A percentile compares a stretch with the other conserved stretches of the same genome.
Evolutionary conservation across 2,329 filamentous ascomycete species (phyloP).

Genomic region (Aspergillus pseudotamarii): DNA sequence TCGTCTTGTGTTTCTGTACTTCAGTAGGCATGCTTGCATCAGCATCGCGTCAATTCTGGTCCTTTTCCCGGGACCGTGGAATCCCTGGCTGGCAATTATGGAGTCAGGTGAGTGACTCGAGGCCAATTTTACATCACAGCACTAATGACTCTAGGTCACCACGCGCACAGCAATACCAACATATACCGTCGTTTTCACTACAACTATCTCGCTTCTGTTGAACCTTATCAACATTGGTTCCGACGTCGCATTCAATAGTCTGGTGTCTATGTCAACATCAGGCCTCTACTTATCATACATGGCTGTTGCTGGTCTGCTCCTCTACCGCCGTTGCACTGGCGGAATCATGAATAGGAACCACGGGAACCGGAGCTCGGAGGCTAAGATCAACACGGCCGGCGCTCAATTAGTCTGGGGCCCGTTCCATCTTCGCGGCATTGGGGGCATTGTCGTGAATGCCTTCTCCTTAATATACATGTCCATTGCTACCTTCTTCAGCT

Average conservation of each 20-base stretch:
- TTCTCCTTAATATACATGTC: conserved; percentile 50
- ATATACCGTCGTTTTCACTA: conserved; percentile 29
- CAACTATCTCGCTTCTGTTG: conserved; percentile 30
- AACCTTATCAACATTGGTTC: conserved; percentile 40
- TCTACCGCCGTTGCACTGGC: conserved; percentile 30
- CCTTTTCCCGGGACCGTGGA: conserved; percentile 30
- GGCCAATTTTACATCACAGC: background rate
- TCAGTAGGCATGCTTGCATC: conserved; percentile 45
- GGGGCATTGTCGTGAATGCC: conserved; percentile 47
- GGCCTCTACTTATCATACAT: conserved; percentile 37
- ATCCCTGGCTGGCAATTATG: conserved; percentile 32
- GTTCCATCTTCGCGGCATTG: conserved; percentile 30
- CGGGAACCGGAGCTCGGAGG: background rate
- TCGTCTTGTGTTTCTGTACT: conserved; percentile 32
- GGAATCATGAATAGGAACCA: conserved; percentile 22
- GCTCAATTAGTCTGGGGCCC: conserved; percentile 34
- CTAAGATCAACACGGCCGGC: conserved; percentile 27
- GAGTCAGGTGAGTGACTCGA: conserved; percentile 26
- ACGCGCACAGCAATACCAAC: conserved; percentile 29
- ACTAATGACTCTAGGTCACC: conserved; percentile 20
- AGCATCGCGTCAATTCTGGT: conserved; percentile 45
- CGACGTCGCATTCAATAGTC: conserved; percentile 33
- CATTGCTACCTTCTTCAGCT: conserved; percentile 52
- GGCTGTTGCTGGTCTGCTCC: conserved; percentile 28
- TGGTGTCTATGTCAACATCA: conserved; percentile 37